Conservation (phyloP, 2,329 filamentous ascomycete species). For the Biscogniauxia mediterranea region DNA sequence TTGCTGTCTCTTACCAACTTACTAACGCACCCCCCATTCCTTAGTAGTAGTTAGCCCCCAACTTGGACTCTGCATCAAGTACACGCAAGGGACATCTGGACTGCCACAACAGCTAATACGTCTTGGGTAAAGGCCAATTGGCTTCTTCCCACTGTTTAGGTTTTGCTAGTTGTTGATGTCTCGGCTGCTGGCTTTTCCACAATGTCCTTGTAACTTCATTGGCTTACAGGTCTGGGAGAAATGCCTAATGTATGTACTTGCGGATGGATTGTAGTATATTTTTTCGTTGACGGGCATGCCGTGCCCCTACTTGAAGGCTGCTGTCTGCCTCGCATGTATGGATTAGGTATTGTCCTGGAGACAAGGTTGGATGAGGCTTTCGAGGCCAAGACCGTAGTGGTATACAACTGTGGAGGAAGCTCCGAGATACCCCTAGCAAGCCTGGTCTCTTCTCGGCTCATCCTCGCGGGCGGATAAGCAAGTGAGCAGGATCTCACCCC, state of each 20-base stretch:
- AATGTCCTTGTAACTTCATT: background rate
- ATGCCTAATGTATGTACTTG: no score
- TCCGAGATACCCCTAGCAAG: background rate
- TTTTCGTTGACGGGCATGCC: no score
- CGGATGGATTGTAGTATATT: no score
- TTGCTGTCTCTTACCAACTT: background rate
- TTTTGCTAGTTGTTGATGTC: background rate
- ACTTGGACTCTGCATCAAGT: background rate
- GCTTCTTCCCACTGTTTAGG: background rate
- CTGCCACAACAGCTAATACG: background rate
- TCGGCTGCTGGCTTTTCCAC: background rate
- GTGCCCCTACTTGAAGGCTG: no score
- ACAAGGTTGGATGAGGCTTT: background rate
- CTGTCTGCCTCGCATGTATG: no score
- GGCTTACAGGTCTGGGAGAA: no score
- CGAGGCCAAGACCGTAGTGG: background rate
- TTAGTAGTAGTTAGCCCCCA: background rate
- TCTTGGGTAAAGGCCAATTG: background rate
- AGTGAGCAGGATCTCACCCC: conserved; percentile 7
- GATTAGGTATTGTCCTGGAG: no score
- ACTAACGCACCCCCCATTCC: no score
- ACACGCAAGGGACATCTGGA: background rate
- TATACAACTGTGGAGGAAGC: background rate
- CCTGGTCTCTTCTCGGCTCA: background rate
- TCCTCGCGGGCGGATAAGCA: conserved; percentile 7